phyloP scores from a whole-genome alignment of 352 stramenopile species.

The Pythium folliculosum region DNA sequence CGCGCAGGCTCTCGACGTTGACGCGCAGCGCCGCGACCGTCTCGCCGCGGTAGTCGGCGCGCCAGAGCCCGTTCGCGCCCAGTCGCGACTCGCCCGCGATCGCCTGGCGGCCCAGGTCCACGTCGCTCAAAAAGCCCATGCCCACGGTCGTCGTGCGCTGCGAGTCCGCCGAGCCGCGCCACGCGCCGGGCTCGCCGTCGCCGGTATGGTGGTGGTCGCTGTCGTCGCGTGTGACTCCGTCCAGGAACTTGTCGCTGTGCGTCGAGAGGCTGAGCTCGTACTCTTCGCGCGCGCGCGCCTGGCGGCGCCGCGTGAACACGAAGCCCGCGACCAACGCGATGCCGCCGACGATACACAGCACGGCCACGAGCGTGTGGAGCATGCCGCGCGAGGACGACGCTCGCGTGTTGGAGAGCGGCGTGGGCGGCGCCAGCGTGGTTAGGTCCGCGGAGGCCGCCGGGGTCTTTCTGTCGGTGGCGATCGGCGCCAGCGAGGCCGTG shows the following conservation, averaged over 20 bases:
- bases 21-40: constrained; percentile 57
- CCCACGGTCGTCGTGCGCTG: constrained; percentile 11
- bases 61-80: constrained; percentile 39
- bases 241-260: constrained; percentile 27
- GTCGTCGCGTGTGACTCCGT: neutral
- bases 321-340: constrained; percentile 23
- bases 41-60: constrained; percentile 20
- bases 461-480: too few relatives aligned
- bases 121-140: constrained; percentile 11
- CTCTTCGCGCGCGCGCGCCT: neutral
- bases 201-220: neutral
- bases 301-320: constrained; percentile 15
- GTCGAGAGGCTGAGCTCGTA: constrained; percentile 17
- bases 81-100: constrained; percentile 20
- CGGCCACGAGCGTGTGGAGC: constrained; percentile 12
- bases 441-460: neutral
- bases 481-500: too few relatives aligned
- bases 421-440: neutral
- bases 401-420: neutral
- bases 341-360: constrained; percentile 18
- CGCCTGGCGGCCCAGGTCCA: constrained; percentile 11
- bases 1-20: constrained; percentile 16
- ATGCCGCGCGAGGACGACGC: neutral
- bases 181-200: neutral
- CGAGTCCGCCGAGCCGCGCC: neutral